Evolutionary conservation across 176 grass and related monocot genomes (phyloP).

Genomic region (Sorghum bicolor): DNA sequence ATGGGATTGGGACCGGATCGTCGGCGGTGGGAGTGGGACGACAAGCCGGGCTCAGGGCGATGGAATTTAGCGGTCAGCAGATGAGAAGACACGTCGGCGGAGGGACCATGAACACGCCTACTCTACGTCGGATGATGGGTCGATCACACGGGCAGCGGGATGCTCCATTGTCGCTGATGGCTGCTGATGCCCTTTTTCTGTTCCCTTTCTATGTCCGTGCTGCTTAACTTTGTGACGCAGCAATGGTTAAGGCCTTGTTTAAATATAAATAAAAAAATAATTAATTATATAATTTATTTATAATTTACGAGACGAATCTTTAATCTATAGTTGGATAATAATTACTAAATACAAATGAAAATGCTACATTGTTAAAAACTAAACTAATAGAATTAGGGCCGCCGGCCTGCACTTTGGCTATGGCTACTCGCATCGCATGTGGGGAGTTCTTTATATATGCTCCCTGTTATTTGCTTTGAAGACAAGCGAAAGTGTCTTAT

Average conservation of each 20-base stretch:
- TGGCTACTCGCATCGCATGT: neutral
- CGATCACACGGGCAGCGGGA: neutral
- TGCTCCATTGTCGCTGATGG: neutral
- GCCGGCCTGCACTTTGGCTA: neutral
- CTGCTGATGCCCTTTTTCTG: neutral
- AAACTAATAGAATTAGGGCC: no score
- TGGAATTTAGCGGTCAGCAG: neutral
- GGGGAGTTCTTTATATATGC: neutral
- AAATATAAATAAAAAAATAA: no score
- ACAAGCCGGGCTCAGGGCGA: neutral
- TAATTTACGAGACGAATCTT: constrained; percentile 23
- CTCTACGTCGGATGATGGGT: neutral
- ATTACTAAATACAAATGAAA: no score
- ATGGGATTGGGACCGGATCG: neutral
- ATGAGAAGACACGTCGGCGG: neutral
- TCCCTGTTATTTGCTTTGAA: no score
- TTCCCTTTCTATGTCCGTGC: neutral
- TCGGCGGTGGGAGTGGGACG: neutral
- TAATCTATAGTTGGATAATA: no score
- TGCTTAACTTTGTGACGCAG: no score
- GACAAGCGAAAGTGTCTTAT: no score
- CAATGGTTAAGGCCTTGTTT: no score
- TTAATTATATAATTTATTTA: no score
- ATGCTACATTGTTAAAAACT: no score
- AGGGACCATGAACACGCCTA: neutral